Conservation (phyloP, 2,329 filamentous ascomycete species). For the Calonectria henricotiae region DNA sequence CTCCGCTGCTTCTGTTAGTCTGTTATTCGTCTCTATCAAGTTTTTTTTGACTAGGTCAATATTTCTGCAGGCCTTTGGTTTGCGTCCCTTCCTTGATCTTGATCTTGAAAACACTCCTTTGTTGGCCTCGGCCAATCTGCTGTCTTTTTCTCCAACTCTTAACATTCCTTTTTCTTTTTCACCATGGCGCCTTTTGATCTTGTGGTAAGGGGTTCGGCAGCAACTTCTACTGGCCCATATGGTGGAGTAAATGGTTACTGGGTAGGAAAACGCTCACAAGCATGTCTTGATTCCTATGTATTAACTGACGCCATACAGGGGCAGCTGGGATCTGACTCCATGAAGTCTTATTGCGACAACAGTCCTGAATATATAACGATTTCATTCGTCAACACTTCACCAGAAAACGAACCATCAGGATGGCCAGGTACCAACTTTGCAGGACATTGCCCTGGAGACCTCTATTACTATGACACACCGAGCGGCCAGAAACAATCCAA, state of each 20-base stretch:
- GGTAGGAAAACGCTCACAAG: constrained; percentile 48
- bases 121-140: constrained; percentile 57
- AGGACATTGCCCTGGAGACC: constrained; percentile 57
- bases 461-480: constrained; percentile 48
- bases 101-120: constrained; percentile 55
- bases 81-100: constrained; percentile 61
- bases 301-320: constrained; percentile 52
- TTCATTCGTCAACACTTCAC: constrained; percentile 59
- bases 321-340: constrained; percentile 55
- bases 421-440: constrained; percentile 62
- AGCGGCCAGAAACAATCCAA: constrained; percentile 46
- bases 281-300: background rate
- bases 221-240: constrained; percentile 43
- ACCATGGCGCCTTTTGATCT: constrained; percentile 41
- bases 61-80: constrained; percentile 57
- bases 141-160: constrained; percentile 50
- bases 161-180: background rate
- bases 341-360: constrained; percentile 58
- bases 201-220: background rate
- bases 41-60: constrained; percentile 49
- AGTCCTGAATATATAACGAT: constrained; percentile 60
- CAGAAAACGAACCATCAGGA: constrained; percentile 56
- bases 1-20: constrained; percentile 56
- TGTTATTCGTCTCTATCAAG: constrained; percentile 44
- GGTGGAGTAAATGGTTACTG: constrained; percentile 62